Evolutionary conservation across 352 stramenopile genomes (phyloP).

Genomic region (Globisporangium abappressorium): DNA sequence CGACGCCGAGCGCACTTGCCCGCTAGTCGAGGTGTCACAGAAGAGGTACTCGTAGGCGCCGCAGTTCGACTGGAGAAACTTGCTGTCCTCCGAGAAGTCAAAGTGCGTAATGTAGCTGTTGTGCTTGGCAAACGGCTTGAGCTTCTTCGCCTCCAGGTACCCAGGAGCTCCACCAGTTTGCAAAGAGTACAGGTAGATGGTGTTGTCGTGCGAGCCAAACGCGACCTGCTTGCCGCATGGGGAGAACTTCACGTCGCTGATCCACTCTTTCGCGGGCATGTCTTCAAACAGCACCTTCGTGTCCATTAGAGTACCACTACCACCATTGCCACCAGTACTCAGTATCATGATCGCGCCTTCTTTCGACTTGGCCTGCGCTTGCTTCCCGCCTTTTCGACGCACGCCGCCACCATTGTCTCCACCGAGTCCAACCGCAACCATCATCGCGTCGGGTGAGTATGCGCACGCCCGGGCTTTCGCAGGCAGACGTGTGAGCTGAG

Average conservation of each 20-base stretch:
- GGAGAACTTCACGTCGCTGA: constrained; percentile 79
- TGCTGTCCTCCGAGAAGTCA: constrained; percentile 74
- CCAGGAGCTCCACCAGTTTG: background rate
- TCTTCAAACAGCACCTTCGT: constrained; percentile 52
- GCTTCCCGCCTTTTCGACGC: constrained; percentile 29
- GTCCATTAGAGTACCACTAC: constrained; percentile 7
- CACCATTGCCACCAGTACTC: constrained; percentile 11
- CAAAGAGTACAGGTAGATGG: constrained; percentile 62
- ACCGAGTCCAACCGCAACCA: constrained; percentile 81
- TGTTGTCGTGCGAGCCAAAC: constrained; percentile 74
- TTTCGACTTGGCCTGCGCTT: constrained; percentile 29
- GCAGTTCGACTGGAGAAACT: constrained; percentile 72
- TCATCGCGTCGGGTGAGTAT: constrained; percentile 83
- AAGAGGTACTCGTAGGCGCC: constrained; percentile 91
- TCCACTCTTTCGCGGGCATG: constrained; percentile 62
- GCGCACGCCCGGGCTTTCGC: constrained; percentile 70
- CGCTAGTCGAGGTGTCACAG: constrained; percentile 74
- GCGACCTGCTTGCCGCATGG: constrained; percentile 41
- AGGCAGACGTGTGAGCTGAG: constrained; percentile 33
- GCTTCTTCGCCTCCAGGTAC: constrained; percentile 40
- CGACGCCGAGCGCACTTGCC: constrained; percentile 81
- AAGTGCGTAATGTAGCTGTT: constrained; percentile 85
- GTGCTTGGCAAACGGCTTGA: constrained; percentile 73
- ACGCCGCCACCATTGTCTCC: constrained; percentile 43
- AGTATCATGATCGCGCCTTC: constrained; percentile 54